Evolutionary conservation across 2,329 filamentous ascomycete species (phyloP), one percentile per base, ranked within the genome.

Genomic region (Claviceps purpurea): DNA sequence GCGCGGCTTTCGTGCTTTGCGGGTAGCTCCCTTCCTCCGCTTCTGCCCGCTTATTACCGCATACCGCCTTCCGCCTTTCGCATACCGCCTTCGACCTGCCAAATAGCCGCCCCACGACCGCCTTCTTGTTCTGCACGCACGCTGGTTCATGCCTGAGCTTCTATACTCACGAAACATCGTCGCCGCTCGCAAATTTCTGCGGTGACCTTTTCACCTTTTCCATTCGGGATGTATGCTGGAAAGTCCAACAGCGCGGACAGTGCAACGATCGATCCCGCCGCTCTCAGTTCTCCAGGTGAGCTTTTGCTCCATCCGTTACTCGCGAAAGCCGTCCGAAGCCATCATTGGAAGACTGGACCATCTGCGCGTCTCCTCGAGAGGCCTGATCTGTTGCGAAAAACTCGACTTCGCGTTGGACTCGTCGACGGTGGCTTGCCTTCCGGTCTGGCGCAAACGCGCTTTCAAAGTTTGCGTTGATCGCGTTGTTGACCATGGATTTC

Each of bases 211-310:
- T 53, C 54, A 57, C 55, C 58, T 57, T 59, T 51, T 53, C 54
- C 54, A 3, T 54, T 60, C 53, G 62, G 56, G 63, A 70, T 69
- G 68, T 68, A 69, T 64, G 64, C 65, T 56, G 63, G 61, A 55
- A 66, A 61, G 70, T 77, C 82, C 69, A 84, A 84, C 75, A 81
- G 81, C 71, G 85, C 86, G 78, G 85, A 87, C 68, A 85, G 85
- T 75, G 87, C 85, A 67, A 94, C 89, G 66, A 93, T 95, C 76
- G 88, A 94, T 76, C 89, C 89, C 68, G 87, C 87, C 64, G 87
- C 85, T 58, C 78, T 95, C 73, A 89, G 85, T 73, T 84, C 83
- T 67, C 74, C 82, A 74, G 81, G 86, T 91, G 82, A 69, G 73
- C 45, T 22, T 41, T 41, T 34, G 48, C 42, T 44, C 22, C 34